Evolutionary conservation across 2,329 filamentous ascomycete genomes (phyloP).

Genomic region (Trichoderma hamatum): DNA sequence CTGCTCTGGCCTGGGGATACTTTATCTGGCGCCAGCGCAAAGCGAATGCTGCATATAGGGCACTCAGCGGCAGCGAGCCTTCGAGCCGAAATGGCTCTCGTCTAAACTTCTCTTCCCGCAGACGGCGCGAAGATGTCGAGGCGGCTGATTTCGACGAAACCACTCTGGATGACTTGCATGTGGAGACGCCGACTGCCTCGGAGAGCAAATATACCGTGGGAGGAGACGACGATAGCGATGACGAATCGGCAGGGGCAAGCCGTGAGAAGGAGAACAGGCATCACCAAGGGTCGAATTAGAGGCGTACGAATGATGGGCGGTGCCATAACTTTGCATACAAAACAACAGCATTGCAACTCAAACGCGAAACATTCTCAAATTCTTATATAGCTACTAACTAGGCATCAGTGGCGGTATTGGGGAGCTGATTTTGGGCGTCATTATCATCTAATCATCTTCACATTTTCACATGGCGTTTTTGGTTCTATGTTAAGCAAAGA

Average conservation of each 20-base stretch:
- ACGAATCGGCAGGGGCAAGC: slow-evolving; percentile 44
- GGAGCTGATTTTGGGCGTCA: not conserved
- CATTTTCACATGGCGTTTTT: not conserved
- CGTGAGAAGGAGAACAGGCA: slow-evolving; percentile 30
- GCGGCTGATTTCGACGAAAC: slow-evolving; percentile 68
- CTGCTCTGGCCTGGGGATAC: slow-evolving; percentile 74
- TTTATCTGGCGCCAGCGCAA: slow-evolving; percentile 66
- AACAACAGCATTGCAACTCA: slow-evolving; percentile 1
- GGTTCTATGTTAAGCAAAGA: not conserved
- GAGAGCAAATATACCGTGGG: slow-evolving; percentile 60
- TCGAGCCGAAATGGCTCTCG: slow-evolving; percentile 40
- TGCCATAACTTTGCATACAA: not conserved
- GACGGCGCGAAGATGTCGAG: slow-evolving; percentile 58
- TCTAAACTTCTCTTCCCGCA: slow-evolving; percentile 53
- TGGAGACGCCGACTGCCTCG: slow-evolving; percentile 49
- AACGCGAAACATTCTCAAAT: not conserved
- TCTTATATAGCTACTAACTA: not conserved
- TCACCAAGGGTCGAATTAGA: not conserved
- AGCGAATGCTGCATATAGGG: slow-evolving; percentile 58
- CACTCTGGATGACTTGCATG: slow-evolving; percentile 64
- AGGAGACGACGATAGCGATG: slow-evolving; percentile 60
- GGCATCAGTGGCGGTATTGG: not conserved
- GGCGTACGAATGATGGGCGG: not conserved
- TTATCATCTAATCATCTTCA: not conserved
- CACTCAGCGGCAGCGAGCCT: slow-evolving; percentile 47